Conservation (phyloP, 129 eudicot genomes). For the Mikania micrantha region DNA sequence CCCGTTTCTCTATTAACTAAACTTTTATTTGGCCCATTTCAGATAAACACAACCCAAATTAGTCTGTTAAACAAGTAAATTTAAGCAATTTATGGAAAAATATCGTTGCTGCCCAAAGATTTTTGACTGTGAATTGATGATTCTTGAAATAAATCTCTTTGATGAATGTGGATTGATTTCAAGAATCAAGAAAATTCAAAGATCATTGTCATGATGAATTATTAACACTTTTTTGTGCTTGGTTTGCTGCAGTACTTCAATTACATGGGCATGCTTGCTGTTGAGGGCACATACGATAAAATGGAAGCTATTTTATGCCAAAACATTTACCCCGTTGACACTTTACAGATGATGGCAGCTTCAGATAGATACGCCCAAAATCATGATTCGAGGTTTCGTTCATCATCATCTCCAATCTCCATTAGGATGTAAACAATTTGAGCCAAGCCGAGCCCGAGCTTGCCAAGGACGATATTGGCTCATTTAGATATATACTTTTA, state of each 20-base stretch:
- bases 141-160: too few relatives aligned
- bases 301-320: constrained; percentile 87
- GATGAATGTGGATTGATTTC: neutral
- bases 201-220: neutral
- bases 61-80: too few relatives aligned
- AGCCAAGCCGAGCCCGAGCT: too few relatives aligned
- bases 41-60: neutral
- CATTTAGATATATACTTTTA: too few relatives aligned
- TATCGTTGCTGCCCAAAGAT: too few relatives aligned
- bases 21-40: neutral
- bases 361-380: constrained; percentile 86
- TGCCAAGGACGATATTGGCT: too few relatives aligned
- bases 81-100: neutral
- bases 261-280: constrained; percentile 99
- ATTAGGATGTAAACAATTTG: too few relatives aligned
- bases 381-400: too few relatives aligned
- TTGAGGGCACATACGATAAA: constrained; percentile 86
- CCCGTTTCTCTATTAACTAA: too few relatives aligned
- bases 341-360: constrained; percentile 80
- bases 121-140: too few relatives aligned
- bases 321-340: constrained; percentile 86
- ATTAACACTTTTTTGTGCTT: neutral
- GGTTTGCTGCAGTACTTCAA: constrained; percentile 64
- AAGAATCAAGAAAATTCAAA: neutral
- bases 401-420: too few relatives aligned